A percentile compares a stretch with the other conserved stretches of the same genome.
These are phyloP conservation scores for Camelina neglecta DNA, from an alignment of 345 rosid genomes.

Conservation along the genomic window DNA sequence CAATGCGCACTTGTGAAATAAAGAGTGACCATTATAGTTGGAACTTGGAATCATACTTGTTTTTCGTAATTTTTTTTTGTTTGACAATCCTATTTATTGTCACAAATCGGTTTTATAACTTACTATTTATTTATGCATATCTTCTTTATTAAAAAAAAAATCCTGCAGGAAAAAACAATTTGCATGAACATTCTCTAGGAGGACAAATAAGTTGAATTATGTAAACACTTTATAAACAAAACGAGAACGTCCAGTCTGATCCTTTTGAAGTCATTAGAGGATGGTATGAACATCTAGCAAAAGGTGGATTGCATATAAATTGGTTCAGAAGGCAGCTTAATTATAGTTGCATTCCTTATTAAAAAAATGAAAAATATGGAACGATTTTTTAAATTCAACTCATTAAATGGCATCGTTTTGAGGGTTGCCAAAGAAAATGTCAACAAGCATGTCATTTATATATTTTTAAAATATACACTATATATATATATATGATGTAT, in stretches of 20 bases:
- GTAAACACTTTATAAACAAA: not conserved
- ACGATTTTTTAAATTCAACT: conserved; percentile 23
- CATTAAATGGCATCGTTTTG: conserved; percentile 33
- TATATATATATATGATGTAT: not conserved
- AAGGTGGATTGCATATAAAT: conserved; percentile 16
- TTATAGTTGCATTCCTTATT: conserved; percentile 6
- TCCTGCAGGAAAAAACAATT: not conserved
- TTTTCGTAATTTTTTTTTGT: not conserved
- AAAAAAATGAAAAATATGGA: not conserved
- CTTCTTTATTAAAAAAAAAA: not conserved
- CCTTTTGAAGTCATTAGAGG: not conserved
- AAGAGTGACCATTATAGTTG: conserved; percentile 1
- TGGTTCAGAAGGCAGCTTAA: conserved; percentile 15
- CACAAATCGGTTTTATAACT: not conserved
- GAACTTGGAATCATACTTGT: conserved; percentile 3
- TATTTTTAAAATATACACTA: not conserved
- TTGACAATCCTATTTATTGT: not conserved
- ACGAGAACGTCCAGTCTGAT: not conserved
- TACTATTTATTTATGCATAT: not conserved
- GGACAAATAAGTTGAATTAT: not conserved
- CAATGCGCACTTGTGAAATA: conserved; percentile 30
- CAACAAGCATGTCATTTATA: conserved; percentile 24
- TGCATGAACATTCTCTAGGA: conserved; percentile 7
- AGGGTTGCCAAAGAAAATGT: conserved; percentile 31
- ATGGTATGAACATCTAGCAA: conserved; percentile 18